Conservation (phyloP, 768 basidiomycete species). For the Cystofilobasidium ferigula region DNA sequence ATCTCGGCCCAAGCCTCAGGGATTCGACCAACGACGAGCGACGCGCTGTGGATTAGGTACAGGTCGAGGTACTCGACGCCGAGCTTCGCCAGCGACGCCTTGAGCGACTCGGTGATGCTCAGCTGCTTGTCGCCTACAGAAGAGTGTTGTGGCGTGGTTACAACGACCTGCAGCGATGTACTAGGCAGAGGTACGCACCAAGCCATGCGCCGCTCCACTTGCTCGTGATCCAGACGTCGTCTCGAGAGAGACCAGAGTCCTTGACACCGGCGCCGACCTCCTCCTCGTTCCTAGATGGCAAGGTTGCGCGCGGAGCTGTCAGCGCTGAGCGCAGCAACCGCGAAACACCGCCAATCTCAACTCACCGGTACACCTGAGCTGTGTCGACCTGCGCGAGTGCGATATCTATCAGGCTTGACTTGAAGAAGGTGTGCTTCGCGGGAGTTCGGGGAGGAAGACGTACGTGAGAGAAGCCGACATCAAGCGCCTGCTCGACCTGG, state of each 20-base stretch:
- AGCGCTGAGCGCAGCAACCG: too few relatives aligned
- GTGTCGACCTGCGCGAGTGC: constrained; percentile 54
- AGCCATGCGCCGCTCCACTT: constrained; percentile 27
- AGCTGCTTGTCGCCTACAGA: constrained; percentile 15
- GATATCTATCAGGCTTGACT: too few relatives aligned
- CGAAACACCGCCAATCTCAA: too few relatives aligned
- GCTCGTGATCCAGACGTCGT: constrained; percentile 34
- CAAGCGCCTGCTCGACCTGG: constrained; percentile 22
- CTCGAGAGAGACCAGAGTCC: constrained; percentile 38
- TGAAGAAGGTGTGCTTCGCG: too few relatives aligned
- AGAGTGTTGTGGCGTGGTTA: constrained; percentile 42
- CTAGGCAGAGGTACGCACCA: neutral
- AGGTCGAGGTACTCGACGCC: constrained; percentile 54
- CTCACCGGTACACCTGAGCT: constrained; percentile 40
- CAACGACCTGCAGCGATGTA: constrained; percentile 40
- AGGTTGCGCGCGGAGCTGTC: too few relatives aligned
- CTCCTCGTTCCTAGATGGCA: constrained; percentile 48
- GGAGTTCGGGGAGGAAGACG: too few relatives aligned
- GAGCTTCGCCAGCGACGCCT: constrained; percentile 42
- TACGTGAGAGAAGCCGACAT: constrained; percentile 16
- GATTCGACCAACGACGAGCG: constrained; percentile 27
- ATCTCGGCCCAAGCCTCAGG: constrained; percentile 47
- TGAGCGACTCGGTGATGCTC: neutral
- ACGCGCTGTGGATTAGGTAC: constrained; percentile 53
- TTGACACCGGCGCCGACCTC: constrained; percentile 40